Conservation (phyloP, 768 basidiomycete species). For the Suillus brevipes region DNA sequence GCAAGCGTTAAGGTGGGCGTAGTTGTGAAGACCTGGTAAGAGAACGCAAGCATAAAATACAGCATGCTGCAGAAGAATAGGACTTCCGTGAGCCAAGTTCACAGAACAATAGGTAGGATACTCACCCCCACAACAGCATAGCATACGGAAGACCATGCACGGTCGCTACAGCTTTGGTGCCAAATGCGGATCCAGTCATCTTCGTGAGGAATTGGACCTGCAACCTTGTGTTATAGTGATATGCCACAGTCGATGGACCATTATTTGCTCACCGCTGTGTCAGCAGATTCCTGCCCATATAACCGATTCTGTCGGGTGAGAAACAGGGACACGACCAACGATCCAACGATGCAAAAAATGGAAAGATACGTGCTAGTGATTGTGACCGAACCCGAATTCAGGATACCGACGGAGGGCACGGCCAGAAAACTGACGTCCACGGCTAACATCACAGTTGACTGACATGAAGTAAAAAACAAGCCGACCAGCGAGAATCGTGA, state of each 20-base stretch:
- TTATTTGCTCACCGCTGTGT: slow-evolving; percentile 30
- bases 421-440: slow-evolving; percentile 23
- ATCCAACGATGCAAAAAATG: slow-evolving; percentile 34
- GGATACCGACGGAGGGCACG: slow-evolving; percentile 41
- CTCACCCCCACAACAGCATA: slow-evolving; percentile 53
- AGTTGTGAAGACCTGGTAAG: slow-evolving; percentile 23
- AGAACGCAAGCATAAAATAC: slow-evolving; percentile 27
- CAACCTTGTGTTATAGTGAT: not conserved
- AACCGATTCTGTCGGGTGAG: slow-evolving; percentile 39
- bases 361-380: slow-evolving; percentile 35
- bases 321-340: slow-evolving; percentile 36
- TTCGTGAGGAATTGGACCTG: not conserved
- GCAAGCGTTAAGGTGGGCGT: slow-evolving; percentile 16
- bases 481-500: not conserved
- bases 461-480: not conserved
- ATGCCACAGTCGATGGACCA: not conserved
- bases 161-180: slow-evolving; percentile 46
- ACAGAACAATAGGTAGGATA: slow-evolving; percentile 8
- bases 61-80: slow-evolving; percentile 20
- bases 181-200: slow-evolving; percentile 19
- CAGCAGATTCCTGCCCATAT: slow-evolving; percentile 21
- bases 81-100: not conserved
- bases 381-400: slow-evolving; percentile 5
- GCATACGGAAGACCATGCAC: slow-evolving; percentile 52
- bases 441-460: slow-evolving; percentile 11